These are phyloP conservation scores for Senecio squalidus DNA, from an alignment of 140 eudicot genomes.

Conservation along the genomic window DNA sequence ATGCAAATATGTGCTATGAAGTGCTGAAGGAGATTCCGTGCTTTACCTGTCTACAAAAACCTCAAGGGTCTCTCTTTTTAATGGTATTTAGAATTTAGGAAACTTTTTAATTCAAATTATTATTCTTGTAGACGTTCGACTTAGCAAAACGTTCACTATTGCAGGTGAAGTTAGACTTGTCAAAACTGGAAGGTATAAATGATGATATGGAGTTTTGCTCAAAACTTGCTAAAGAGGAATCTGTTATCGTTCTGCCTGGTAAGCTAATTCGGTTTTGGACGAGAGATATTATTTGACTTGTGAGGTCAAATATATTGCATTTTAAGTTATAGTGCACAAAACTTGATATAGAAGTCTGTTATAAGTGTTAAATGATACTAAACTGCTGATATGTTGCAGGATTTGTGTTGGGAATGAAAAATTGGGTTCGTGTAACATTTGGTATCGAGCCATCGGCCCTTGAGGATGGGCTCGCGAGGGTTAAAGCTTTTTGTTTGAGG, in stretches of 20 bases:
- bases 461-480: constrained; percentile 62
- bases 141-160: constrained; percentile 1
- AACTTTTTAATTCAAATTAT: neutral
- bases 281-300: neutral
- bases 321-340: no score
- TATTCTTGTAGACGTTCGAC: neutral
- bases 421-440: constrained; percentile 71
- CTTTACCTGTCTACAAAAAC: constrained; percentile 55
- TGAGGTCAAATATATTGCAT: neutral
- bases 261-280: constrained; percentile 1
- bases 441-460: constrained; percentile 55
- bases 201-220: constrained; percentile 49
- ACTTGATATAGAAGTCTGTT: neutral
- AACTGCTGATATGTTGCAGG: constrained; percentile 30
- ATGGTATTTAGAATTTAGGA: constrained; percentile 36
- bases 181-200: constrained; percentile 29
- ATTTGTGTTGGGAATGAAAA: constrained; percentile 46
- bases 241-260: constrained; percentile 53
- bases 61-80: constrained; percentile 75
- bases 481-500: constrained; percentile 59
- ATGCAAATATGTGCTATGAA: constrained; percentile 49
- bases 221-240: constrained; percentile 53
- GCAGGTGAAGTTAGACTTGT: constrained; percentile 45
- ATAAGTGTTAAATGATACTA: neutral
- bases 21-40: constrained; percentile 53